Evolutionary conservation across 2,329 filamentous ascomycete species (phyloP).

Genomic region (Microdochium bolleyi): DNA sequence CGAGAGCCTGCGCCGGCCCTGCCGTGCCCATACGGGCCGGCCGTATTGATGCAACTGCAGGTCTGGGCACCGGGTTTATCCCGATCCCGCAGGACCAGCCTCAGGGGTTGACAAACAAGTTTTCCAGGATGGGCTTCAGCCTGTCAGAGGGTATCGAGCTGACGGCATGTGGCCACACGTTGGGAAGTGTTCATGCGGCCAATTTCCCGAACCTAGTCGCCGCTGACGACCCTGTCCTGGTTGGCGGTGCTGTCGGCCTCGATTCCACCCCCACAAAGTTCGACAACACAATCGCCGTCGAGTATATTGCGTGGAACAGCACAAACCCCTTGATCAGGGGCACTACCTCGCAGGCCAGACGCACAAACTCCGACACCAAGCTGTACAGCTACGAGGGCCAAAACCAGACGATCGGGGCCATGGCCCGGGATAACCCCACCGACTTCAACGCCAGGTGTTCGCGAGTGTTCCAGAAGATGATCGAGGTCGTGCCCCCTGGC

Average conservation of each 20-base stretch:
- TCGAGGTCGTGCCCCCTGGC: constrained; percentile 47
- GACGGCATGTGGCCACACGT: constrained; percentile 52
- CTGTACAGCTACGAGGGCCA: constrained; percentile 46
- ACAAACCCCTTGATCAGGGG: constrained; percentile 48
- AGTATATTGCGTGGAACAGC: constrained; percentile 46
- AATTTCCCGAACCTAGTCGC: constrained; percentile 47
- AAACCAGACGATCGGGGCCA: constrained; percentile 44
- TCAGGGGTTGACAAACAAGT: constrained; percentile 44
- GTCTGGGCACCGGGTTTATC: constrained; percentile 37
- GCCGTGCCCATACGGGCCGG: constrained; percentile 44
- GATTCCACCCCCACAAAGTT: constrained; percentile 40
- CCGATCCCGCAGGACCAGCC: constrained; percentile 49
- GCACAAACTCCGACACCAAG: constrained; percentile 44
- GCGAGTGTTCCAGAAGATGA: constrained; percentile 49
- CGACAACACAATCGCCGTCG: constrained; percentile 48
- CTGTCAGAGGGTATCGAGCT: constrained; percentile 50
- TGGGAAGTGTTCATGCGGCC: constrained; percentile 49
- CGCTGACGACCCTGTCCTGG: constrained; percentile 23
- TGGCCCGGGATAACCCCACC: constrained; percentile 28
- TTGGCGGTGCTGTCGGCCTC: constrained; percentile 33
- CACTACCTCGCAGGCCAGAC: constrained; percentile 27
- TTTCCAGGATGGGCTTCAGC: constrained; percentile 49
- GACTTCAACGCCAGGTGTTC: constrained; percentile 40
- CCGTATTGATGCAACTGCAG: constrained; percentile 41
- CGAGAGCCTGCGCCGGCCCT: constrained; percentile 51